Conservation (phyloP, 2,329 filamentous ascomycete species). For the Rutstroemia sp. region DNA sequence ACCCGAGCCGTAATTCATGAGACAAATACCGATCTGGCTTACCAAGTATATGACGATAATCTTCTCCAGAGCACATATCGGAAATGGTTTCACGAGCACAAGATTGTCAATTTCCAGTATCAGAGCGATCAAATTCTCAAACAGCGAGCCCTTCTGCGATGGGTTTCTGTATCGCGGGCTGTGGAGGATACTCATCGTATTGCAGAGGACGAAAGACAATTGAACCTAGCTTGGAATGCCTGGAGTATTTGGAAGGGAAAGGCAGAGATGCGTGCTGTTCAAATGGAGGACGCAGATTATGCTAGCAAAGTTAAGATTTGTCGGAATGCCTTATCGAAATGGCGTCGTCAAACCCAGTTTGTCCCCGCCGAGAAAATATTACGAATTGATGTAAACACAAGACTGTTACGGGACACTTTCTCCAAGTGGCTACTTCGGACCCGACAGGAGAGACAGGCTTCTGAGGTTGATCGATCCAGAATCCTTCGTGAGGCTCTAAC, state of each 20-base stretch:
- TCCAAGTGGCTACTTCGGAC: conserved; percentile 41
- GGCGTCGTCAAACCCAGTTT: conserved; percentile 21
- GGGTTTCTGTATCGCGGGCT: conserved; percentile 17
- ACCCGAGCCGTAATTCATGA: not conserved
- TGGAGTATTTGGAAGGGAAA: conserved; percentile 21
- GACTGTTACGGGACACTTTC: conserved; percentile 39
- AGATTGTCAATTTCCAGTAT: conserved; percentile 15
- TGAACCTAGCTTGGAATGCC: conserved; percentile 15
- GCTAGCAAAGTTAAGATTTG: conserved; percentile 10
- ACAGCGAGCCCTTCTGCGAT: conserved; percentile 17
- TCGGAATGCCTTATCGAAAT: conserved; percentile 19
- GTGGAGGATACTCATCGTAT: conserved; percentile 14
- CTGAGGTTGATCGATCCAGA: conserved; percentile 41
- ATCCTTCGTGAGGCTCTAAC: conserved; percentile 51
- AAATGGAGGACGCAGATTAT: conserved; percentile 13
- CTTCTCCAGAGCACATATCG: conserved; percentile 25
- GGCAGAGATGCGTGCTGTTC: conserved; percentile 10
- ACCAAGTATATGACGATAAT: conserved; percentile 27
- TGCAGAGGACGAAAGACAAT: conserved; percentile 17
- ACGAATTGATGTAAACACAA: conserved; percentile 36
- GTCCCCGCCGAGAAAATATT: conserved; percentile 30
- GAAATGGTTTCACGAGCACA: conserved; percentile 33
- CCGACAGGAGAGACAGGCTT: conserved; percentile 39
- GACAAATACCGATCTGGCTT: conserved; percentile 22
- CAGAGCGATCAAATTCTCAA: conserved; percentile 16